These are phyloP conservation scores for Wallacemonas sp. DNA, from an alignment of 208 protist genomes.

Conservation along the genomic window DNA sequence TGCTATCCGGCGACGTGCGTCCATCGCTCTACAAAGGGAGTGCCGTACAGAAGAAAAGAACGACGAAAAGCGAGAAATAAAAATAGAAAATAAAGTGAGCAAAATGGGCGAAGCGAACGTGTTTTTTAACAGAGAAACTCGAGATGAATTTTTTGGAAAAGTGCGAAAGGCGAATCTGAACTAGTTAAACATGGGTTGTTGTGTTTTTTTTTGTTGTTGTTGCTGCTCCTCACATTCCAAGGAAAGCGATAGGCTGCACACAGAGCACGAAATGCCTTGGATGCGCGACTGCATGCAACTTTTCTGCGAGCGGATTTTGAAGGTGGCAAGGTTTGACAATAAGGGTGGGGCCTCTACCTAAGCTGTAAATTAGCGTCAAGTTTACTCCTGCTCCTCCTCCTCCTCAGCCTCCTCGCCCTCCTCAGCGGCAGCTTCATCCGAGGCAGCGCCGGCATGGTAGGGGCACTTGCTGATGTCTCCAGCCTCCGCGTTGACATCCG, in stretches of 20 bases:
- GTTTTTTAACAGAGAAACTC: neutral
- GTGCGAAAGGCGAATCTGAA: too few species aligned
- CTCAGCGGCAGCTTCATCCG: neutral
- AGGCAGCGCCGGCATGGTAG: neutral
- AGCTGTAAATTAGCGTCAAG: neutral
- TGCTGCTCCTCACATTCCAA: too few species aligned
- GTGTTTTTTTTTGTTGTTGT: too few species aligned
- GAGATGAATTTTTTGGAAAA: neutral
- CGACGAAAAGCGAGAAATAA: neutral
- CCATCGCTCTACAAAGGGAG: neutral
- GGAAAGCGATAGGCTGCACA: too few species aligned
- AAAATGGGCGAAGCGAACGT: neutral
- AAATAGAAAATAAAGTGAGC: too few species aligned
- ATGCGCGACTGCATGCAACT: too few species aligned
- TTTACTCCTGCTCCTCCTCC: neutral
- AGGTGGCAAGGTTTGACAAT: neutral
- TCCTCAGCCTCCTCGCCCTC: neutral
- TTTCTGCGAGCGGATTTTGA: too few species aligned
- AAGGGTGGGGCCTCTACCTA: neutral
- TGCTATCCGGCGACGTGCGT: too few species aligned
- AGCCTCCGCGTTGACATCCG: neutral
- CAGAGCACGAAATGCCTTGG: too few species aligned
- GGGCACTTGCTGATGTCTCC: slow-evolving; percentile 9
- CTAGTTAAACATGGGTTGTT: too few species aligned
- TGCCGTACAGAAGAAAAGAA: neutral